These are phyloP conservation scores for Aureobasidium lini DNA, from an alignment of 2,329 filamentous ascomycete species.

Conservation along the genomic window DNA sequence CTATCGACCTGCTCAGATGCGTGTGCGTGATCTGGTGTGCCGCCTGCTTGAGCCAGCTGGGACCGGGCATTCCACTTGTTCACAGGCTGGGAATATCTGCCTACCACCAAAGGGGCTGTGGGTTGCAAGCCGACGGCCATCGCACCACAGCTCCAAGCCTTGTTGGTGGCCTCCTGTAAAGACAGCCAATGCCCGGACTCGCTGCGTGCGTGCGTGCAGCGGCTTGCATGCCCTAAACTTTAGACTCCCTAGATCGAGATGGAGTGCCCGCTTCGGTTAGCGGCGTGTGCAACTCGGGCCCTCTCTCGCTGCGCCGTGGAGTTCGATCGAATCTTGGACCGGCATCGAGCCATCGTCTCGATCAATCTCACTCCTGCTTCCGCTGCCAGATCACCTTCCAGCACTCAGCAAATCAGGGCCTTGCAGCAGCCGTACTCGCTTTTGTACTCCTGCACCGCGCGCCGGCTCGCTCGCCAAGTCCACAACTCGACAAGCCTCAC, in stretches of 20 bases:
- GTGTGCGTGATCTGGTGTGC: constrained; percentile 7
- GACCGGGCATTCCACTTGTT: too few species aligned
- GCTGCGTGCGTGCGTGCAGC: constrained; percentile 7
- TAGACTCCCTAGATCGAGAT: constrained; percentile 8
- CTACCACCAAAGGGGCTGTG: background rate
- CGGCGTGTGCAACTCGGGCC: background rate
- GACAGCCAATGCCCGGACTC: constrained; percentile 5
- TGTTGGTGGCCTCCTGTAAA: background rate
- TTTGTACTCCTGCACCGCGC: constrained; percentile 4
- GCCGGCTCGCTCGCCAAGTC: background rate
- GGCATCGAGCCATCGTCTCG: background rate
- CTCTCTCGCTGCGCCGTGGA: background rate
- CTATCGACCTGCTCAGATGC: constrained; percentile 8
- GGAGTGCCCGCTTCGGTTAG: background rate
- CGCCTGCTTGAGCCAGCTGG: background rate
- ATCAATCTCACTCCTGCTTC: constrained; percentile 6
- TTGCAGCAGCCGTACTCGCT: background rate
- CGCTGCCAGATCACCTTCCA: constrained; percentile 8
- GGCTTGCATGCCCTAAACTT: constrained; percentile 7
- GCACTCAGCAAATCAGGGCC: background rate
- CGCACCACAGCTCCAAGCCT: background rate
- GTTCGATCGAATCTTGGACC: constrained; percentile 8
- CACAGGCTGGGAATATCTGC: too few species aligned
- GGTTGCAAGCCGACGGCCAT: background rate
- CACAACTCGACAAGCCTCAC: background rate